These are phyloP conservation scores for Triadica sebifera DNA, from an alignment of 345 rosid genomes.

Conservation along the genomic window DNA sequence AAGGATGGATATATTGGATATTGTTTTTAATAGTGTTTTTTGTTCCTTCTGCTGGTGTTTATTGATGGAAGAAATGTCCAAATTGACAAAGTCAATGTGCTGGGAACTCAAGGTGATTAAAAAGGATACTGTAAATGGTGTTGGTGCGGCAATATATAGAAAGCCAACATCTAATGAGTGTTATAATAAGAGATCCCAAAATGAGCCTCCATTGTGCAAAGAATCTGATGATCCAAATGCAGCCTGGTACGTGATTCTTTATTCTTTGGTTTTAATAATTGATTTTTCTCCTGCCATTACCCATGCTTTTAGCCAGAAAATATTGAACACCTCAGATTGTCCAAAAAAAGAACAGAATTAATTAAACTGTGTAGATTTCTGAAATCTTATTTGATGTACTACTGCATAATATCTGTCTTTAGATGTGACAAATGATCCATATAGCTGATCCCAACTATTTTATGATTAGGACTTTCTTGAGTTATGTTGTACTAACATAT, in stretches of 20 bases:
- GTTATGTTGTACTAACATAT: background rate
- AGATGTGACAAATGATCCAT: background rate
- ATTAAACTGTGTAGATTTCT: background rate
- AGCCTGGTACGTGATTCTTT: constrained; percentile 63
- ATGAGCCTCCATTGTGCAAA: constrained; percentile 69
- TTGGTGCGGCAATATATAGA: constrained; percentile 71
- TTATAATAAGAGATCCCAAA: constrained; percentile 62
- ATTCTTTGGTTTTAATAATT: background rate
- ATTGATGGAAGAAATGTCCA: constrained; percentile 67
- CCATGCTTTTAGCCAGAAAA: background rate
- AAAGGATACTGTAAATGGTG: constrained; percentile 66
- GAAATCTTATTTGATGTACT: background rate
- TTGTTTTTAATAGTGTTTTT: constrained; percentile 12
- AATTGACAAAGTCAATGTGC: constrained; percentile 75
- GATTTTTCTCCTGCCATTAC: background rate
- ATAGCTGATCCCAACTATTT: background rate
- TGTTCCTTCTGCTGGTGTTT: background rate
- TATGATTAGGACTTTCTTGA: background rate
- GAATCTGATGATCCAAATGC: constrained; percentile 91
- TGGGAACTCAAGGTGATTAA: constrained; percentile 76
- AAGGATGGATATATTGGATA: background rate
- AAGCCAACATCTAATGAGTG: constrained; percentile 84
- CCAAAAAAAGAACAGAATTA: background rate
- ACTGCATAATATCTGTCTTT: background rate
- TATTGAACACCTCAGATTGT: background rate